Conservation (phyloP, 2,329 filamentous ascomycete species). For the Epichloe baconii region DNA sequence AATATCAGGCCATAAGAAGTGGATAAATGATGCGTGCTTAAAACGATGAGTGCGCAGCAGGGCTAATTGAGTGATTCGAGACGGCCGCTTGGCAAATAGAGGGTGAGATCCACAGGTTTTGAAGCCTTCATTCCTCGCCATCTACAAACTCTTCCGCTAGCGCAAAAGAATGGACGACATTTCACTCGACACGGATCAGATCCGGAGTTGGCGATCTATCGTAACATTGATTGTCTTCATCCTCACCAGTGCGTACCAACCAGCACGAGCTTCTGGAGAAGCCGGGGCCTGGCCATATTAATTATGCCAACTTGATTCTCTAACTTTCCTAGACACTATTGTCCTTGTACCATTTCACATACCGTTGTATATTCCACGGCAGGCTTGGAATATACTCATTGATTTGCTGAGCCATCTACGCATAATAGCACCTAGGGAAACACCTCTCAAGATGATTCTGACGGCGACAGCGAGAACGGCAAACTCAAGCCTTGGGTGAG, state of each 20-base stretch:
- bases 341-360: constrained; percentile 59
- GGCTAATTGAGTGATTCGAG: not conserved
- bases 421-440: constrained; percentile 34
- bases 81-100: not conserved
- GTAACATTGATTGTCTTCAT: constrained; percentile 57
- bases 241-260: constrained; percentile 45
- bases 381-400: constrained; percentile 30
- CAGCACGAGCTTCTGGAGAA: constrained; percentile 21
- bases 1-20: not conserved
- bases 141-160: not conserved
- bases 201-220: constrained; percentile 55
- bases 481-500: constrained; percentile 30
- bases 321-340: constrained; percentile 39
- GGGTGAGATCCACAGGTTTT: too few relatives aligned
- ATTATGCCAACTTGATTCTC: not conserved
- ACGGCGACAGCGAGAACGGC: constrained; percentile 14
- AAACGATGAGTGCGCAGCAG: not conserved
- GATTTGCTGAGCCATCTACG: constrained; percentile 25
- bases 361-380: constrained; percentile 45
- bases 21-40: not conserved
- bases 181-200: constrained; percentile 20
- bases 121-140: not conserved
- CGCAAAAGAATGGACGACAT: constrained; percentile 4
- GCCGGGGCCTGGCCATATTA: too few relatives aligned
- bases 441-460: constrained; percentile 11